These are phyloP conservation scores for Histomonas meleagridis DNA, from an alignment of 208 protist species.

Conservation along the genomic window DNA sequence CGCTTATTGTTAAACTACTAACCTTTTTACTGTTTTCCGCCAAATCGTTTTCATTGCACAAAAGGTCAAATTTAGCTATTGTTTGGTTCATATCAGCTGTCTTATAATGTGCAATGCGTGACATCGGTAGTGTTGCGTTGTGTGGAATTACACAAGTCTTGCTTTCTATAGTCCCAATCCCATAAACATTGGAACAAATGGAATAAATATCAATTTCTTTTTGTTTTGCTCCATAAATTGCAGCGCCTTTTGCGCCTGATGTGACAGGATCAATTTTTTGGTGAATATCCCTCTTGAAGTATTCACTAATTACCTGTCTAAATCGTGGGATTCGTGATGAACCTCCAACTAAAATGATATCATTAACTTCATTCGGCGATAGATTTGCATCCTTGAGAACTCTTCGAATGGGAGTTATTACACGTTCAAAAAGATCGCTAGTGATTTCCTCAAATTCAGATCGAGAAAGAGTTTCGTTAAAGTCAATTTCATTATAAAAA, in stretches of 20 bases:
- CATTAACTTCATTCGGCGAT: constrained; percentile 44
- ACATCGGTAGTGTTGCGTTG: too few species aligned
- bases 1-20: too few species aligned
- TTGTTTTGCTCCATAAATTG: too few species aligned
- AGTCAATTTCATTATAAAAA: constrained; percentile 48
- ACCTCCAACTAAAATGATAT: constrained; percentile 54
- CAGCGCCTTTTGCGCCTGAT: constrained; percentile 90
- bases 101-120: too few species aligned
- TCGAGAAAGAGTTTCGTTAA: constrained; percentile 46
- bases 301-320: constrained; percentile 51
- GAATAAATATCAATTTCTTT: too few species aligned
- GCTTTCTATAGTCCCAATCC: too few species aligned
- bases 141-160: too few species aligned
- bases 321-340: constrained; percentile 49
- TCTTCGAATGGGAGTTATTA: constrained; percentile 40
- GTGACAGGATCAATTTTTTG: constrained; percentile 71
- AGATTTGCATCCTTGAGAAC: constrained; percentile 43
- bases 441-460: constrained; percentile 52
- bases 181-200: too few species aligned
- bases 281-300: constrained; percentile 73
- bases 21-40: too few species aligned
- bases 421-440: constrained; percentile 46
- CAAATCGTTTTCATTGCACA: too few species aligned
- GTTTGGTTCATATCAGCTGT: too few species aligned
- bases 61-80: too few species aligned